Conservation (phyloP, 2,329 filamentous ascomycete genomes). For the Fusarium succisae region DNA sequence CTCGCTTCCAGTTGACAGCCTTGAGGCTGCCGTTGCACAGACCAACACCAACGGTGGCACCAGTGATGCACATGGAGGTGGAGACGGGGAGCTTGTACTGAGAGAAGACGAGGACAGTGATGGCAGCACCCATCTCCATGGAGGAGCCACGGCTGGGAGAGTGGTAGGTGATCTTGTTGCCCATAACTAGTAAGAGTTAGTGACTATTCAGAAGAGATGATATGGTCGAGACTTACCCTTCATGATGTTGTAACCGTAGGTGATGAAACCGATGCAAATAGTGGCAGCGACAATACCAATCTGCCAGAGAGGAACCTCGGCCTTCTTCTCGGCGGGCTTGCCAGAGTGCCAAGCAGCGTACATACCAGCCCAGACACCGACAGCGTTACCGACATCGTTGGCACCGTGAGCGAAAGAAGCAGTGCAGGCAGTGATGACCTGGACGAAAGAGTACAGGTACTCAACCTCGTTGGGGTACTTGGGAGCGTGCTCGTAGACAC, state of each 20-base stretch:
- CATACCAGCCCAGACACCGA: slow-evolving; percentile 75
- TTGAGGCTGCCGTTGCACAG: slow-evolving; percentile 77
- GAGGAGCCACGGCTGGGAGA: slow-evolving; percentile 66
- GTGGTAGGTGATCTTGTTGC: slow-evolving; percentile 82
- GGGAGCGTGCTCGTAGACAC: slow-evolving; percentile 64
- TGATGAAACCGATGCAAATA: slow-evolving; percentile 74
- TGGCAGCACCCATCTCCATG: slow-evolving; percentile 83
- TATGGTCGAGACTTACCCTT: slow-evolving; percentile 64
- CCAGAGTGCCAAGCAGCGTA: slow-evolving; percentile 75
- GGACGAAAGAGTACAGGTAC: slow-evolving; percentile 73
- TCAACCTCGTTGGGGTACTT: slow-evolving; percentile 79
- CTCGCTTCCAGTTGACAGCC: slow-evolving; percentile 80
- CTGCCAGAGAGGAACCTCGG: slow-evolving; percentile 78
- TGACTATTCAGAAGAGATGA: fast-evolving
- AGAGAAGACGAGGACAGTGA: slow-evolving; percentile 80
- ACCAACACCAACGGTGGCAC: slow-evolving; percentile 80
- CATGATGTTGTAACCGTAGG: slow-evolving; percentile 87
- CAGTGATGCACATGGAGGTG: slow-evolving; percentile 82
- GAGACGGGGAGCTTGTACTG: slow-evolving; percentile 80
- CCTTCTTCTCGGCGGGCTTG: slow-evolving; percentile 67
- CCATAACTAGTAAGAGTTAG: slow-evolving; percentile 69
- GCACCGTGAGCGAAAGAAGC: slow-evolving; percentile 80
- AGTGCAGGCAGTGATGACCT: slow-evolving; percentile 74
- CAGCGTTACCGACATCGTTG: slow-evolving; percentile 79
- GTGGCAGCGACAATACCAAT: slow-evolving; percentile 72